Percentiles rank a stretch among this genome's conserved stretches.
Evolutionary conservation across 164 flowering plant species (phyloP).

Genomic region (Umbellularia californica): DNA sequence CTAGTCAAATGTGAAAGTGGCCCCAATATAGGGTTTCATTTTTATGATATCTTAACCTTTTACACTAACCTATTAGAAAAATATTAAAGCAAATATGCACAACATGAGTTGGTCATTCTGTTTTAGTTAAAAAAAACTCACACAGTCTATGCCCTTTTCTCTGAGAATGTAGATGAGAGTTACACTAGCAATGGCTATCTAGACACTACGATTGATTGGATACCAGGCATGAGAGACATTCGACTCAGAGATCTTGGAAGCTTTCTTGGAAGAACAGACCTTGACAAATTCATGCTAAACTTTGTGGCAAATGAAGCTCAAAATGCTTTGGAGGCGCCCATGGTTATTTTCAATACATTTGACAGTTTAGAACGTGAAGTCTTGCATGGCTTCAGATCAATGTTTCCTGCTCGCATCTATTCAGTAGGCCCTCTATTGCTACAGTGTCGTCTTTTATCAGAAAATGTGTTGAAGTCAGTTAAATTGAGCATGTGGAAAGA

Average conservation of each 20-base stretch:
- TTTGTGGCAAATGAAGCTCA: conserved; percentile 22
- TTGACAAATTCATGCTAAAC: conserved; percentile 22
- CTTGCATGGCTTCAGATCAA: conserved; percentile 10
- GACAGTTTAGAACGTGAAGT: conserved; percentile 20
- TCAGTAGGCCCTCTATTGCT: conserved; percentile 21
- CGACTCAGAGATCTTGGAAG: conserved; percentile 25
- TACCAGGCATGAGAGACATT: conserved; percentile 27
- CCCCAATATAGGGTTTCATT: too few relatives aligned
- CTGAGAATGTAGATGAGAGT: not conserved
- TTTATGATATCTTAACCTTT: too few relatives aligned
- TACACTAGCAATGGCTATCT: conserved; percentile 3
- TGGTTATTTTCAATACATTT: conserved; percentile 26
- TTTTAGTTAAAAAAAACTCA: too few relatives aligned
- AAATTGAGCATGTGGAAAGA: conserved; percentile 38
- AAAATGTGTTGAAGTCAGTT: not conserved
- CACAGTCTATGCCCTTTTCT: too few relatives aligned
- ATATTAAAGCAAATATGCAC: too few relatives aligned
- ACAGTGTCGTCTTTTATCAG: not conserved
- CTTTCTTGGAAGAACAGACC: conserved; percentile 27
- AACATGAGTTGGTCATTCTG: too few relatives aligned
- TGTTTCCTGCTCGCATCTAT: conserved; percentile 14
- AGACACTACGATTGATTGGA: conserved; percentile 23
- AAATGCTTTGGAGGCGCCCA: conserved; percentile 11
- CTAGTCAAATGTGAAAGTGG: too few relatives aligned
- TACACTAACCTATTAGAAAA: too few relatives aligned